Evolutionary conservation across 495 filamentous ascomycete species (phyloP).

Genomic region (Aspergillus homomorphus): DNA sequence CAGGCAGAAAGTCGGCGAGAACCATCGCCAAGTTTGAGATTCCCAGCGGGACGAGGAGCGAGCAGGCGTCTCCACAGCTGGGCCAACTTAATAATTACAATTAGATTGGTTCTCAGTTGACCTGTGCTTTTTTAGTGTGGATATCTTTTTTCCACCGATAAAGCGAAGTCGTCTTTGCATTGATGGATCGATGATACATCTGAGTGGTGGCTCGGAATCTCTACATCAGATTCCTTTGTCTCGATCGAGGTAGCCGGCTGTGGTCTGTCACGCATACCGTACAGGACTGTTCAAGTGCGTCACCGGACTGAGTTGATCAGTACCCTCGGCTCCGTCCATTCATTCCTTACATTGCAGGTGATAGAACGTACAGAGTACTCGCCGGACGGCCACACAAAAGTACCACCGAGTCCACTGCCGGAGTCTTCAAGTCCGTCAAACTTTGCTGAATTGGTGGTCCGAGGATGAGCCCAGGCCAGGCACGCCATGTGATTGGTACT

Average conservation of each 20-base stretch:
- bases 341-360: no score
- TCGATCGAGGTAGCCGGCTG: neutral
- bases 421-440: neutral
- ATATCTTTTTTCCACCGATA: neutral
- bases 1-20: neutral
- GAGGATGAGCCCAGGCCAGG: neutral
- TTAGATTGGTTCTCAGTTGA: conserved; percentile 1
- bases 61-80: neutral
- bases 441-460: neutral
- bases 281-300: neutral
- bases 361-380: no score
- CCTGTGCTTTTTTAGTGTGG: conserved; percentile 1
- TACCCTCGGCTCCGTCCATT: no score
- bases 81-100: conserved; percentile 3
- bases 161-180: no score
- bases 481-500: conserved; percentile 3
- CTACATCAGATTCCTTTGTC: neutral
- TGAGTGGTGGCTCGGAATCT: neutral
- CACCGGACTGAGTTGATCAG: neutral
- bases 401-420: neutral
- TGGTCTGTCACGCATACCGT: neutral
- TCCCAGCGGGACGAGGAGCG: neutral
- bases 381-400: neutral
- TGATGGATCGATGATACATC: neutral
- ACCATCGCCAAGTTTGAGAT: neutral